Base-by-base conservation (phyloP, 2,329 filamentous ascomycete species). In the Pleomassaria siparia region DNA sequence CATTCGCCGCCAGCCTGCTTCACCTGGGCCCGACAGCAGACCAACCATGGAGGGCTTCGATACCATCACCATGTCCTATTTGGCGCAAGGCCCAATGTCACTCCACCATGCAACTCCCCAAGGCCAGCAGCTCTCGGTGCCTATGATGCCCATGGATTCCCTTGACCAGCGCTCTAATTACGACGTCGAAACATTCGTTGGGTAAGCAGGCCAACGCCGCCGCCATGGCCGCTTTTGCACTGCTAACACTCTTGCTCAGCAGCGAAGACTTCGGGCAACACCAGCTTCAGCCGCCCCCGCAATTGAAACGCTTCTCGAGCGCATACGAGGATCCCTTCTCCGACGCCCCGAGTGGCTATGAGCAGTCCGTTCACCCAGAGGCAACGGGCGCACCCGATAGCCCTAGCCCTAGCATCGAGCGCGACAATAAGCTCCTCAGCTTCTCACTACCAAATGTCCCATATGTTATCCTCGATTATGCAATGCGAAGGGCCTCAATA, bases 381-480 rank as follows among this genome's bases (percentile, higher is more conserved):
- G 74, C 75, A 30, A 68, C 67, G 51, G 64, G 69, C 53, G 52
- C 61, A 20, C 71, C 75, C 32, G 76, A 80, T 51, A 78, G 78
- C 52, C 76, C 81, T 51, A 78, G 78, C 52, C 76, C 81, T 22
- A 82, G 79, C 29, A 82, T 85, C 62, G 82, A 85, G 49, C 80
- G 81, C 58, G 83, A 85, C 66, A 81, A 85, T 67, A 79, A 78
- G 65, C 72, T 79, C 18, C 71, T 80, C 41, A 74, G 75, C 67
- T 79, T 80, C 68, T 76, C 73, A 1, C 60, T 70, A n/a, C 76
- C 76, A 4, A 61, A 56, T 30, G 69, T 75, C 40, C 69, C 82
- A 44, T 85, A 82, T 28, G 79, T 80, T 3, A 73, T 89, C 7
- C 70, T 90, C 40, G 87, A 89, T 57, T 86, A 87, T 53, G 72